Base-by-base conservation (phyloP, 2,329 filamentous ascomycete species). In the Microdochium bolleyi region DNA sequence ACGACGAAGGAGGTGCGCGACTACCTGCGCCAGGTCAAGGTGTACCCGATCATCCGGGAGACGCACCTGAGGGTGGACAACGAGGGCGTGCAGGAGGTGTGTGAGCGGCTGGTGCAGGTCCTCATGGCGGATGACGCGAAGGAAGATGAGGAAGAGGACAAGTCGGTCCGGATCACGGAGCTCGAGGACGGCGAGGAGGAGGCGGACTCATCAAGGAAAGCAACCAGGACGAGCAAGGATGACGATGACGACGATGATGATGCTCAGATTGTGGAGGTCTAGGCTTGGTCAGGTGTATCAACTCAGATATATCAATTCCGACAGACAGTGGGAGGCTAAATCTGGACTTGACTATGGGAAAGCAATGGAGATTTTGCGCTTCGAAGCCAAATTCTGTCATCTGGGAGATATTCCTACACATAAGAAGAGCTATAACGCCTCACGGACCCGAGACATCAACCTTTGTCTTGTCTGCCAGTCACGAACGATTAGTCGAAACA, bases 21-120 rank as follows among this genome's bases (percentile, higher is more conserved):
- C 7, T 72, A 80, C 52, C 75, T 97, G 77, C 79, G 91, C 19
- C 73, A 78, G 19, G 76, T 92, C 48, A 89, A 90, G 61, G 88
- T 96, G 1, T 99, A 99, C 67, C 89, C 92, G 0, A 84, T 97
- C 49, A 76, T 97, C 21, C 79, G 94, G 51, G 94, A 97, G 69
- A 86, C 88, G 30, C 94, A 99, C 74, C 62, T 86, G 56, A 80
- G 84, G 22, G 83, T 91, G 3, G 78, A 91, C 22, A 78, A 96
- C 62, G 90, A 95, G 48, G 85, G 77, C 16, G 89, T 97, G 2
- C 78, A 81, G 58, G 92, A 96, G 60, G 88, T 84, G 1, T 95
- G 89, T 62, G 94, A 97, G 67, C 79, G 94, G 53, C 66, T 97
- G 51, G 94, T 99, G 49, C 90, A 99, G 65, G 84, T 96, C 7